These are phyloP conservation scores for Xerocomellus intermedius DNA, from an alignment of 768 basidiomycete genomes.

Conservation along the genomic window DNA sequence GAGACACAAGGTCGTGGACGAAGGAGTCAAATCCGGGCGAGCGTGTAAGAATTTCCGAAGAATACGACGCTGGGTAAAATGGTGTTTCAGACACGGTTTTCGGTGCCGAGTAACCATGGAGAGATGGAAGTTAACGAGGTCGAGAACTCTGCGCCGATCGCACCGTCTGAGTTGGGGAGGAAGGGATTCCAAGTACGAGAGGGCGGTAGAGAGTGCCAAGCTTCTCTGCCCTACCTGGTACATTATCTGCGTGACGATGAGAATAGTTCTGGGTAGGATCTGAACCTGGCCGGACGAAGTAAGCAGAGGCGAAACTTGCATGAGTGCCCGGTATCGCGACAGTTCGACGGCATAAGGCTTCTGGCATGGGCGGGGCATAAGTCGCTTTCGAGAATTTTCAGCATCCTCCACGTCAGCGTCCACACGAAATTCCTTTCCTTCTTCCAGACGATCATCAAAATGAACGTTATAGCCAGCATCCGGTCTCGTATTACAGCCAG, in stretches of 20 bases:
- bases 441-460: background rate
- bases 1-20: slow-evolving; percentile 56
- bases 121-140: slow-evolving; percentile 48
- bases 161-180: slow-evolving; percentile 40
- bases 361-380: slow-evolving; percentile 16
- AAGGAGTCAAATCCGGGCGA: slow-evolving; percentile 54
- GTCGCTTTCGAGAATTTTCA: slow-evolving; percentile 8
- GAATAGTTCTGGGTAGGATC: slow-evolving; percentile 43
- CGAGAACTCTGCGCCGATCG: slow-evolving; percentile 39
- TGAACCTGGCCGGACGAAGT: slow-evolving; percentile 32
- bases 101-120: slow-evolving; percentile 37
- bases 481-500: background rate
- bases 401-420: background rate
- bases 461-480: background rate
- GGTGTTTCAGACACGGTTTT: slow-evolving; percentile 40
- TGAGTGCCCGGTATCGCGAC: slow-evolving; percentile 38
- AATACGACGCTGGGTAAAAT: slow-evolving; percentile 44
- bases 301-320: slow-evolving; percentile 42
- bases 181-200: slow-evolving; percentile 48
- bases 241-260: slow-evolving; percentile 47
- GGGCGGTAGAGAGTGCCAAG: slow-evolving; percentile 45
- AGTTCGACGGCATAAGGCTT: slow-evolving; percentile 8
- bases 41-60: slow-evolving; percentile 45
- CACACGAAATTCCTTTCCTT: background rate
- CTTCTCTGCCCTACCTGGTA: slow-evolving; percentile 39